Evolutionary conservation across 78 protist species (phyloP).

Genomic region (Dictyostelium discoideum): dicty_2.7 NC_007089.4:3543001-3543500

Average conservation of each 20-base stretch:
- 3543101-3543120: not conserved
- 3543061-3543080: not conserved
- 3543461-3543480: not conserved
- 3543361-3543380: constrained; percentile 68
- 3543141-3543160: not conserved
- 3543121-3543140: not conserved
- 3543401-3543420: not conserved
- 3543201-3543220: not conserved
- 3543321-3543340: constrained; percentile 69
- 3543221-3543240: constrained; percentile 2
- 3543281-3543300: constrained; percentile 60
- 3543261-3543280: constrained; percentile 42
- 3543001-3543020: constrained; percentile 67
- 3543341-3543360: constrained; percentile 62
- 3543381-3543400: constrained; percentile 37
- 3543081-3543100: not conserved
- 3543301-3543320: constrained; percentile 72
- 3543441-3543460: not conserved
- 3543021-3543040: not conserved
- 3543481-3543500: too few species aligned
- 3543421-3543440: not conserved
- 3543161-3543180: not conserved
- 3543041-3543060: not conserved
- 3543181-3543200: not conserved
- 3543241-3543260: constrained; percentile 62